Evolutionary conservation across 2,329 filamentous ascomycete species (phyloP).

Genomic region (Penicillium digitatum): DNA sequence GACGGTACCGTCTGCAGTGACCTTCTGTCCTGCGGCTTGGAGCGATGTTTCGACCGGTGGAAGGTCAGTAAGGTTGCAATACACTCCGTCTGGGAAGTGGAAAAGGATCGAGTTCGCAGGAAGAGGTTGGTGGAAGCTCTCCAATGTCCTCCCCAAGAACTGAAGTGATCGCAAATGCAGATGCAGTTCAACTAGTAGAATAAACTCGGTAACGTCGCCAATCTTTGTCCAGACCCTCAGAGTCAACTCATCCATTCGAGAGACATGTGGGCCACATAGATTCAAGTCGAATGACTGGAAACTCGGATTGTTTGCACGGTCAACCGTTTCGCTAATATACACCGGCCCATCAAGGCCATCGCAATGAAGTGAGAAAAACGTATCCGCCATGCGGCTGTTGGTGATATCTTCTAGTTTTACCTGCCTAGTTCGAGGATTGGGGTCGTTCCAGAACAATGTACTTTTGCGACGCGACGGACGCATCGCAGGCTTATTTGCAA

Average conservation of each 20-base stretch:
- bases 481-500: slow-evolving; percentile 18
- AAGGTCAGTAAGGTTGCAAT: slow-evolving; percentile 69
- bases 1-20: slow-evolving; percentile 46
- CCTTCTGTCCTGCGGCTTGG: slow-evolving; percentile 12
- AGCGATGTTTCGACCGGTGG: slow-evolving; percentile 43
- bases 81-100: slow-evolving; percentile 80
- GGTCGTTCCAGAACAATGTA: slow-evolving; percentile 61
- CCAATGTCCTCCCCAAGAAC: slow-evolving; percentile 66
- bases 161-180: slow-evolving; percentile 70
- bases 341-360: slow-evolving; percentile 64
- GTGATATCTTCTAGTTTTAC: slow-evolving; percentile 71
- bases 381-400: slow-evolving; percentile 71
- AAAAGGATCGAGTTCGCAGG: slow-evolving; percentile 80
- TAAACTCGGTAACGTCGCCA: slow-evolving; percentile 50
- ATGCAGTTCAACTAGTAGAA: slow-evolving; percentile 68
- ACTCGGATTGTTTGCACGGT: slow-evolving; percentile 82
- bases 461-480: slow-evolving; percentile 49
- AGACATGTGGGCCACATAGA: slow-evolving; percentile 58
- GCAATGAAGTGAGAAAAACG: slow-evolving; percentile 82
- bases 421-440: slow-evolving; percentile 61
- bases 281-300: slow-evolving; percentile 80
- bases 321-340: slow-evolving; percentile 82
- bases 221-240: slow-evolving; percentile 71
- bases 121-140: slow-evolving; percentile 65
- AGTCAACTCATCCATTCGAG: slow-evolving; percentile 61